Percentiles rank a stretch among this genome's conserved stretches.
phyloP scores from a whole-genome alignment of 2,329 filamentous ascomycete species.

The Diaporthe aspalathi region DNA sequence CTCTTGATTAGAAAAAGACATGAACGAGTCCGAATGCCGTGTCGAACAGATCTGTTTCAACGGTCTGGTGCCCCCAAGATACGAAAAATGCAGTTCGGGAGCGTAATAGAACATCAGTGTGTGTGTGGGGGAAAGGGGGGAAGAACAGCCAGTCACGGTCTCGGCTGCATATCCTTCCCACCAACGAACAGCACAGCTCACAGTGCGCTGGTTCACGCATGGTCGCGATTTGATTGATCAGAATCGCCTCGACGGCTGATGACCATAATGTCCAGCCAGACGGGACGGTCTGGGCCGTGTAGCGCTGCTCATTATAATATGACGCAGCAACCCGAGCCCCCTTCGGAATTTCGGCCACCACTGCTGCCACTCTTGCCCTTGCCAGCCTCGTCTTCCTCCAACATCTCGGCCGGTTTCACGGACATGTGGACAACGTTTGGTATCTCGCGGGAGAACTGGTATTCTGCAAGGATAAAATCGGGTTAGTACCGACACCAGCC shows the following conservation, averaged over 20 bases:
- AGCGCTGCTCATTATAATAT: slow-evolving; percentile 55
- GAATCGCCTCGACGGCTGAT: background rate
- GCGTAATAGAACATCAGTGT: slow-evolving; percentile 33
- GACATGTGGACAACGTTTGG: slow-evolving; percentile 96
- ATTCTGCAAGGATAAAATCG: slow-evolving; percentile 65
- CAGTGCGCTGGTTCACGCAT: background rate
- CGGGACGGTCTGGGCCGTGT: background rate
- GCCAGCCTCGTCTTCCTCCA: slow-evolving; percentile 82
- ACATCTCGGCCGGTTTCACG: slow-evolving; percentile 85
- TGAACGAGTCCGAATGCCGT: slow-evolving; percentile 24
- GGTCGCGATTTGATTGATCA: background rate
- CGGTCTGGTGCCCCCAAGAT: slow-evolving; percentile 3
- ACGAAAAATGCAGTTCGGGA: slow-evolving; percentile 31
- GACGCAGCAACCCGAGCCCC: slow-evolving; percentile 61
- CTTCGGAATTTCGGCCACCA: slow-evolving; percentile 54
- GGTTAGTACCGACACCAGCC: background rate
- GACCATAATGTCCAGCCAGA: background rate
- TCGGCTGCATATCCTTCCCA: background rate
- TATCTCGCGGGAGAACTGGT: slow-evolving; percentile 78
- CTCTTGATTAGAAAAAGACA: slow-evolving; percentile 35
- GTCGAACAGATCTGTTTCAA: slow-evolving; percentile 14
- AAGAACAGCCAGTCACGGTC: background rate
- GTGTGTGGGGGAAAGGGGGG: slow-evolving; percentile 12
- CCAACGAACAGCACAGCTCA: background rate
- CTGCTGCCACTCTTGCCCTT: slow-evolving; percentile 66